Conservation (phyloP, 805 yeast genomes). For the Starmerella sirachaensis region DNA sequence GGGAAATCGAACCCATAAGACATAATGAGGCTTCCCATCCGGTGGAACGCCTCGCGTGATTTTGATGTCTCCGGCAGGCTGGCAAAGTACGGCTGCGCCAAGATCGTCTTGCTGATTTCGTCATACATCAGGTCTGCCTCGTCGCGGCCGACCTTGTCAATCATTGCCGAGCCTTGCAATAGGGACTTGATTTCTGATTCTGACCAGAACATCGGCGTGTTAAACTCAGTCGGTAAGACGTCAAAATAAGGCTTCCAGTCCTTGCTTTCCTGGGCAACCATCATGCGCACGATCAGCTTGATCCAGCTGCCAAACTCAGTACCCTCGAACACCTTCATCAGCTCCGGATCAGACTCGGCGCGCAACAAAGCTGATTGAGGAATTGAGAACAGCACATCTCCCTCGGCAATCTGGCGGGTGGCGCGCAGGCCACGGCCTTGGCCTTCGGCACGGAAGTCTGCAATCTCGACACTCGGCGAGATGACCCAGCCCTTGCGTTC, state of each 20-base stretch:
- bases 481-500: constrained; percentile 33
- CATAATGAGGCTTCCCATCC: constrained; percentile 70
- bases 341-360: constrained; percentile 35
- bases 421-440: constrained; percentile 80
- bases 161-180: constrained; percentile 59
- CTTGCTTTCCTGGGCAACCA: constrained; percentile 47
- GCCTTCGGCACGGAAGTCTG: constrained; percentile 43
- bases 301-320: constrained; percentile 55
- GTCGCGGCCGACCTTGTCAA: constrained; percentile 57
- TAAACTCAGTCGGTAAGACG: constrained; percentile 52
- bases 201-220: constrained; percentile 72
- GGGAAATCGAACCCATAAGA: constrained; percentile 79
- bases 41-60: constrained; percentile 49
- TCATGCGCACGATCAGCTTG: constrained; percentile 53
- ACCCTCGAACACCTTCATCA: constrained; percentile 21
- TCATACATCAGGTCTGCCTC: constrained; percentile 51
- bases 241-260: constrained; percentile 62
- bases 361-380: constrained; percentile 50
- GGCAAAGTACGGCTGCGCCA: constrained; percentile 17
- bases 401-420: constrained; percentile 42
- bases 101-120: constrained; percentile 36
- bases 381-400: constrained; percentile 56
- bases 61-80: constrained; percentile 23
- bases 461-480: constrained; percentile 45
- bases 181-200: constrained; percentile 41